phyloP scores from a whole-genome alignment of 2,329 filamentous ascomycete genomes.

The Phoma herbarum region DNA sequence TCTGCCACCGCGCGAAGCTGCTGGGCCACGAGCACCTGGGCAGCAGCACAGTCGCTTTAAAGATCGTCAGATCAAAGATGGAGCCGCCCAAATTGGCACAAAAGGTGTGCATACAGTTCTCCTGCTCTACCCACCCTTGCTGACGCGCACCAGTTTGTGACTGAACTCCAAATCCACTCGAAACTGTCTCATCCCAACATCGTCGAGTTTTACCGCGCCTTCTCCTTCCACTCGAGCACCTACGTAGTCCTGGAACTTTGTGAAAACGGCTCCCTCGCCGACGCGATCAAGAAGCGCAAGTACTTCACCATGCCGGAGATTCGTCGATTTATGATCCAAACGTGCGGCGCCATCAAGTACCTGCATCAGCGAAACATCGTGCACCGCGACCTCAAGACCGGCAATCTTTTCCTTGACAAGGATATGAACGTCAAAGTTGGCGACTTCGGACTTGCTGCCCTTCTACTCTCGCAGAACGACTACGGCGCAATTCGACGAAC shows the following conservation, averaged over 20 bases:
- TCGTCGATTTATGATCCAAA: constrained; percentile 90
- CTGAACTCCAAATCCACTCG: constrained; percentile 95
- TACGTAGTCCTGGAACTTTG: constrained; percentile 96
- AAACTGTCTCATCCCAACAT: constrained; percentile 97
- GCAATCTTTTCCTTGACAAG: constrained; percentile 93
- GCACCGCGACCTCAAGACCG: constrained; percentile 96
- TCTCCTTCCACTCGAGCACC: constrained; percentile 86
- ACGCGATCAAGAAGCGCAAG: constrained; percentile 93
- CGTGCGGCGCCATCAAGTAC: constrained; percentile 97
- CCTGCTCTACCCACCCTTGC: constrained; percentile 11
- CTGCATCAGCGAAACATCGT: constrained; percentile 96
- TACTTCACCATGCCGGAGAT: constrained; percentile 94
- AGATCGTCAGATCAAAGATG: constrained; percentile 86
- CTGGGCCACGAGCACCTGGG: constrained; percentile 63
- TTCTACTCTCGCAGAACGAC: constrained; percentile 90
- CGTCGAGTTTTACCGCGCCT: constrained; percentile 93
- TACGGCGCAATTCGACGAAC: constrained; percentile 82
- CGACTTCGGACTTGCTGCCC: constrained; percentile 92
- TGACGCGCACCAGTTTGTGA: constrained; percentile 66
- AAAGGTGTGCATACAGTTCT: constrained; percentile 66
- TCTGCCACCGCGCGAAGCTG: constrained; percentile 78
- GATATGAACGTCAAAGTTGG: constrained; percentile 98
- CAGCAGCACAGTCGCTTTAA: constrained; percentile 75
- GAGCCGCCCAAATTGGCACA: constrained; percentile 80
- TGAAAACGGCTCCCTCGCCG: constrained; percentile 94